phyloP scores from a whole-genome alignment of 1,139 yeast species.

The Diutina sp. region DNA sequence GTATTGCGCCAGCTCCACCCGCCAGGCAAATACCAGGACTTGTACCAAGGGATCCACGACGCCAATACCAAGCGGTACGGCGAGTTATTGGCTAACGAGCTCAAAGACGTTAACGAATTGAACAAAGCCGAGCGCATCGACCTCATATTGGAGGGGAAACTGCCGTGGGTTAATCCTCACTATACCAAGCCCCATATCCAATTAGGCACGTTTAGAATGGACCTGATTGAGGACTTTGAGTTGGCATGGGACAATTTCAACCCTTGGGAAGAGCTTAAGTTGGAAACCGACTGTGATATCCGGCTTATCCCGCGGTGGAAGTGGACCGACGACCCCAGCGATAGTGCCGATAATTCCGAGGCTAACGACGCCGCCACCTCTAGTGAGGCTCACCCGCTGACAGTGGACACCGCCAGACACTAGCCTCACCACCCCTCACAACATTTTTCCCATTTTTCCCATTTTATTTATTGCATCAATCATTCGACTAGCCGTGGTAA shows the following conservation, averaged over 20 bases:
- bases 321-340: neutral
- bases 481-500: neutral
- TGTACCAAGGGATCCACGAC: slow-evolving; percentile 5
- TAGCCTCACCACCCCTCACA: neutral
- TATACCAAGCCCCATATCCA: slow-evolving; percentile 25
- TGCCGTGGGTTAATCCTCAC: slow-evolving; percentile 2
- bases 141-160: slow-evolving; percentile 20
- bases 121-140: slow-evolving; percentile 28
- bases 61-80: slow-evolving; percentile 4
- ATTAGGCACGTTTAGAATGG: slow-evolving; percentile 23
- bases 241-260: slow-evolving; percentile 35
- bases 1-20: neutral
- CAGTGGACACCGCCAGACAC: neutral
- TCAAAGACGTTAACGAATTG: slow-evolving; percentile 15
- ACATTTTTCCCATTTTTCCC: too few relatives aligned
- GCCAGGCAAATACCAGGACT: slow-evolving; percentile 5
- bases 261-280: slow-evolving; percentile 39
- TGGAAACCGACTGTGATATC: slow-evolving; percentile 30
- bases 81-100: neutral
- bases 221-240: slow-evolving; percentile 29
- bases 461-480: neutral
- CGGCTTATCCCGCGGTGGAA: slow-evolving; percentile 25
- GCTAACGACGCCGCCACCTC: neutral
- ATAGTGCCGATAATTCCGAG: too few relatives aligned
- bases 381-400: neutral